Conservation (phyloP, 164 flowering plant species). For the Annona cherimola region DNA sequence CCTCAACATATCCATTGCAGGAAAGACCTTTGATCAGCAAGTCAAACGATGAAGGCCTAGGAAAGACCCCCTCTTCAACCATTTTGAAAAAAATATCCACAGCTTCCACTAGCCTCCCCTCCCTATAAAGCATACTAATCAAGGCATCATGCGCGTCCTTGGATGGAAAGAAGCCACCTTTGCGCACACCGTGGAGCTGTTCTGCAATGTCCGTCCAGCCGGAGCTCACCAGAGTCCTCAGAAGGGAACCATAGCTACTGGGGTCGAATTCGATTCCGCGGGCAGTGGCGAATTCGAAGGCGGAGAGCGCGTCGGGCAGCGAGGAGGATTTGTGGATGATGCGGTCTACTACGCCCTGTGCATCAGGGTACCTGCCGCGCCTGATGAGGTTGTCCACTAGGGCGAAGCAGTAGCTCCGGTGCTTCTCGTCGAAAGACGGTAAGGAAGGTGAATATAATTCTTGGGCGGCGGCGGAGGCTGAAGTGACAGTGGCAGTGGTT, state of each 20-base stretch:
- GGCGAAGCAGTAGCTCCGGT: conserved; percentile 26
- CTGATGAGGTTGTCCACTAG: conserved; percentile 27
- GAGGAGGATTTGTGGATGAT: conserved; percentile 24
- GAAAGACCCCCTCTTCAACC: conserved; percentile 13
- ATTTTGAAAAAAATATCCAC: conserved; percentile 26
- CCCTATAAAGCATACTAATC: conserved; percentile 26
- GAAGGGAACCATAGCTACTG: background rate
- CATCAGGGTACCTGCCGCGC: conserved; percentile 32
- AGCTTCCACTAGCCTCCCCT: conserved; percentile 32
- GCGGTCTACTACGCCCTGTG: conserved; percentile 36
- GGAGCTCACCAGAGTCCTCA: conserved; percentile 21
- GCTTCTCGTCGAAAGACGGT: conserved; percentile 17
- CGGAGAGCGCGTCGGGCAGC: conserved; percentile 20
- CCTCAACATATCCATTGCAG: conserved; percentile 30
- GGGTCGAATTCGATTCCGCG: conserved; percentile 38
- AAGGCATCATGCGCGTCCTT: conserved; percentile 28
- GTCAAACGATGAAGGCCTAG: conserved; percentile 25
- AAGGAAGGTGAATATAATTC: conserved; percentile 17
- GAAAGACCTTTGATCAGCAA: conserved; percentile 41
- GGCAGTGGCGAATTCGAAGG: conserved; percentile 24
- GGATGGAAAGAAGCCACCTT: conserved; percentile 29
- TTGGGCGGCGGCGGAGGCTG: conserved; percentile 22
- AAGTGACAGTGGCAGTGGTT: background rate
- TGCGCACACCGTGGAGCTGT: conserved; percentile 22
- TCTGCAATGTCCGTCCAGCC: conserved; percentile 34